A percentile compares a stretch with the other conserved stretches of the same genome.
phyloP scores from a whole-genome alignment of 306 rosid species.

The Prunus mongolica region DNA sequence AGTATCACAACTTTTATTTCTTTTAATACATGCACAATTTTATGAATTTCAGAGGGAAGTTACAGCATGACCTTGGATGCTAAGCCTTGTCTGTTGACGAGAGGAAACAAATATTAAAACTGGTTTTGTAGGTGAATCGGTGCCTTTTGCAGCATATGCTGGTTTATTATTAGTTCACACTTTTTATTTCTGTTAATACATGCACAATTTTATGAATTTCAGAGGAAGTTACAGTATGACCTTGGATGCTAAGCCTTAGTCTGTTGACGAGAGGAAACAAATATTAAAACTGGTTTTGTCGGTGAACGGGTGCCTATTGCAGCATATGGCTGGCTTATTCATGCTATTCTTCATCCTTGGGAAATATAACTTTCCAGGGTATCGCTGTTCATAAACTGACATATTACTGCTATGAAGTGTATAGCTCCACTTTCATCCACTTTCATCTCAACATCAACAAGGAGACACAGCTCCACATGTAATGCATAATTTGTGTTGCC shows the following conservation, averaged over 20 bases:
- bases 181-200: constrained; percentile 19
- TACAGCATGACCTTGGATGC: constrained; percentile 12
- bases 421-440: not conserved
- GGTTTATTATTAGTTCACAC: constrained; percentile 53
- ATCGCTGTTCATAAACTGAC: constrained; percentile 49
- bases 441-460: not conserved
- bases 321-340: constrained; percentile 95
- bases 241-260: constrained; percentile 56
- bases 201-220: constrained; percentile 35
- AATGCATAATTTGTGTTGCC: not conserved
- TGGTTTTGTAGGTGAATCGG: constrained; percentile 95
- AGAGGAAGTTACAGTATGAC: constrained; percentile 53
- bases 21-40: constrained; percentile 25
- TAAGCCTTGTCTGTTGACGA: constrained; percentile 90
- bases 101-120: constrained; percentile 96
- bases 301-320: constrained; percentile 96
- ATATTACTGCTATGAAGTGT: not conserved
- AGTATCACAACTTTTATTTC: constrained; percentile 7
- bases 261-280: constrained; percentile 95
- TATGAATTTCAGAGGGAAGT: constrained; percentile 71
- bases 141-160: constrained; percentile 93
- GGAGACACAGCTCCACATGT: not conserved
- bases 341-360: constrained; percentile 98
- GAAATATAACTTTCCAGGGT: constrained; percentile 96
- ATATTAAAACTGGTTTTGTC: constrained; percentile 92